Conservation (phyloP, 2,329 filamentous ascomycete genomes). For the Cladobotryum mycophilum region DNA sequence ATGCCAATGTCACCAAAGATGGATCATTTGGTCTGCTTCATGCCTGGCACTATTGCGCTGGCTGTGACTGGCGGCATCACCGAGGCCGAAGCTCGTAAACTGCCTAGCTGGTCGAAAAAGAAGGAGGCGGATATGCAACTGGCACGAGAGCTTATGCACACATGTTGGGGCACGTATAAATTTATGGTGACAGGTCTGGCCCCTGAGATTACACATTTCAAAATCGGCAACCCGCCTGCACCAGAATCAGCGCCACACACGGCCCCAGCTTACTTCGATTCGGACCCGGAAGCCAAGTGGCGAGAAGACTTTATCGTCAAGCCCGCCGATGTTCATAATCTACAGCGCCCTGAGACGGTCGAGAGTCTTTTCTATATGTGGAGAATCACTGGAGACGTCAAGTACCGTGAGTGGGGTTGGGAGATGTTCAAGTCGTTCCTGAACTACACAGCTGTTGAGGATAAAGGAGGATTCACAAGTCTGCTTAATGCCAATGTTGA, state of each 20-base stretch:
- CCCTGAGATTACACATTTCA: conserved; percentile 89
- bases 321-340: conserved; percentile 77
- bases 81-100: conserved; percentile 67
- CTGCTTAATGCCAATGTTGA: conserved; percentile 67
- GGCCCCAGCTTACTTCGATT: conserved; percentile 45
- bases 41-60: conserved; percentile 91
- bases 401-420: conserved; percentile 96
- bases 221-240: conserved; percentile 63
- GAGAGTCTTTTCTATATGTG: conserved; percentile 98
- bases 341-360: conserved; percentile 94
- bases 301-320: conserved; percentile 75
- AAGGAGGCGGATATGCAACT: conserved; percentile 84
- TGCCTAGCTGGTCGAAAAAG: conserved; percentile 64
- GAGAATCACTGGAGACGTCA: conserved; percentile 85
- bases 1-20: conserved; percentile 74
- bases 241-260: conserved; percentile 45
- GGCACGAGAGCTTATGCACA: conserved; percentile 86
- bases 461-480: conserved; percentile 76
- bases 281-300: conserved; percentile 56
- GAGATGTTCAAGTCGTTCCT: conserved; percentile 94
- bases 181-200: conserved; percentile 86
- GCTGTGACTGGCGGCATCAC: conserved; percentile 74
- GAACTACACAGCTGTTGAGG: conserved; percentile 72
- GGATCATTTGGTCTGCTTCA: conserved; percentile 97
- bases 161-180: conserved; percentile 97